Conservation (phyloP, 345 rosid genomes). For the Linum usitatissimum region DNA sequence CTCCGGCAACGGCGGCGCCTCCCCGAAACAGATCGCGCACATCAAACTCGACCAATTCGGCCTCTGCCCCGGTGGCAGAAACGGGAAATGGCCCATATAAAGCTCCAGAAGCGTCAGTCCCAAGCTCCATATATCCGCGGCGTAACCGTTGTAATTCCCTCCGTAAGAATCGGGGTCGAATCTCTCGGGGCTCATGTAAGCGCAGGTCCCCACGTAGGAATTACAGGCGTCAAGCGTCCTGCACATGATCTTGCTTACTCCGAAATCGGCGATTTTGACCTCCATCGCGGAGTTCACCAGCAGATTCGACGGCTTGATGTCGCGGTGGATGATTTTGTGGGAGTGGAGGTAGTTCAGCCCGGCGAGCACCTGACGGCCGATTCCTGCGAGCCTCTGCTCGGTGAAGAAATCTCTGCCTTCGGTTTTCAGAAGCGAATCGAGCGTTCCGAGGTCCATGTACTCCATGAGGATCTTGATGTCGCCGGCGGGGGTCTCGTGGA, state of each 20-base stretch:
- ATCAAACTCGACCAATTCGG: constrained; percentile 88
- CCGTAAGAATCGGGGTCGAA: constrained; percentile 61
- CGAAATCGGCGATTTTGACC: constrained; percentile 80
- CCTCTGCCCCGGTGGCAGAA: constrained; percentile 51
- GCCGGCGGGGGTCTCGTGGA: constrained; percentile 49
- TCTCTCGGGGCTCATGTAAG: constrained; percentile 90
- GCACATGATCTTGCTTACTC: constrained; percentile 66
- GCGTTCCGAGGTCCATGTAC: constrained; percentile 66
- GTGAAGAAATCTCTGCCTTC: constrained; percentile 32
- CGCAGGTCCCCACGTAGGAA: constrained; percentile 84
- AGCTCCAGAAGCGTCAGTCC: constrained; percentile 77
- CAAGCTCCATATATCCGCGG: constrained; percentile 83
- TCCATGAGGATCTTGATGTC: constrained; percentile 69
- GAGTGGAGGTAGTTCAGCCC: constrained; percentile 61
- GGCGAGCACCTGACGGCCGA: constrained; percentile 51
- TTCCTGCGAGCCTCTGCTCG: constrained; percentile 35
- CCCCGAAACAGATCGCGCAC: constrained; percentile 86
- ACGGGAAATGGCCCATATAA: constrained; percentile 63
- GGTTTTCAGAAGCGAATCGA: constrained; percentile 35
- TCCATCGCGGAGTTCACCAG: constrained; percentile 44
- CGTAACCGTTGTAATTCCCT: constrained; percentile 53
- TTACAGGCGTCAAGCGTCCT: constrained; percentile 63
- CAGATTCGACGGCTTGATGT: constrained; percentile 73
- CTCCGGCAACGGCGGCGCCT: constrained; percentile 57
- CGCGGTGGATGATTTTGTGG: constrained; percentile 66